Percentiles rank a stretch among this genome's conserved stretches.
phyloP scores from a whole-genome alignment of 2,329 filamentous ascomycete species.

The Didymella sp. region DNA sequence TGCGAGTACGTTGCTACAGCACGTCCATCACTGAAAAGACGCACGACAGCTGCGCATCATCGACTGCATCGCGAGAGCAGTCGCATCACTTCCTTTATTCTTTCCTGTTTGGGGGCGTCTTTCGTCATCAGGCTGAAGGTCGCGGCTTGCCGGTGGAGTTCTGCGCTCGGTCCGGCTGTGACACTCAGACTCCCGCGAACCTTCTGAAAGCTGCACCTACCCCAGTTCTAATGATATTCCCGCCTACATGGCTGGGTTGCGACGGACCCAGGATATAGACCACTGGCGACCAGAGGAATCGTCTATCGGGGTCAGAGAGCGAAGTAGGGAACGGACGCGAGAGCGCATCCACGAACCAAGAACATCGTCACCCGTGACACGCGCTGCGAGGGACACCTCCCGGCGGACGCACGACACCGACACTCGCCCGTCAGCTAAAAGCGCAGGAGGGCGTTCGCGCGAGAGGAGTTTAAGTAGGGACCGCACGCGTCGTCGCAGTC shows the following conservation, averaged over 20 bases:
- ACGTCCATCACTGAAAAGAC: conserved; percentile 37
- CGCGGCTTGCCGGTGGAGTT: conserved; percentile 32
- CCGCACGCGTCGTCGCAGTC: conserved; percentile 43
- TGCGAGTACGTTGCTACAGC: conserved; percentile 32
- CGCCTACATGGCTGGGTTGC: conserved; percentile 55
- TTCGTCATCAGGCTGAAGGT: conserved; percentile 21
- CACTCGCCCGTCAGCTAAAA: conserved; percentile 34
- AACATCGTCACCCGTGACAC: conserved; percentile 47
- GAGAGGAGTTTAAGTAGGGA: conserved; percentile 45
- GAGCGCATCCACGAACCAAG: conserved; percentile 40
- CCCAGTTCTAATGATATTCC: conserved; percentile 48
- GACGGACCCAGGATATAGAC: conserved; percentile 52
- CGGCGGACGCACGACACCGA: conserved; percentile 42
- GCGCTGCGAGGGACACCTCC: conserved; percentile 44
- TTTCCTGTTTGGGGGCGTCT: conserved; percentile 7
- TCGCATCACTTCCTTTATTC: conserved; percentile 20
- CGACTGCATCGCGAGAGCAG: conserved; percentile 22
- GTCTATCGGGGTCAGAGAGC: conserved; percentile 43
- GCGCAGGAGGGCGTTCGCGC: conserved; percentile 40
- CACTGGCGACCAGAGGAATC: conserved; percentile 54
- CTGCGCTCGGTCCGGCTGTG: conserved; percentile 47
- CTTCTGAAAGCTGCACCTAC: conserved; percentile 45
- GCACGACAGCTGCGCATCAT: conserved; percentile 30
- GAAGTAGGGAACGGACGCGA: conserved; percentile 33
- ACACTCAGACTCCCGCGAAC: conserved; percentile 46